phyloP scores from a whole-genome alignment of 495 filamentous ascomycete species.

The Annulohypoxylon nitens region DNA sequence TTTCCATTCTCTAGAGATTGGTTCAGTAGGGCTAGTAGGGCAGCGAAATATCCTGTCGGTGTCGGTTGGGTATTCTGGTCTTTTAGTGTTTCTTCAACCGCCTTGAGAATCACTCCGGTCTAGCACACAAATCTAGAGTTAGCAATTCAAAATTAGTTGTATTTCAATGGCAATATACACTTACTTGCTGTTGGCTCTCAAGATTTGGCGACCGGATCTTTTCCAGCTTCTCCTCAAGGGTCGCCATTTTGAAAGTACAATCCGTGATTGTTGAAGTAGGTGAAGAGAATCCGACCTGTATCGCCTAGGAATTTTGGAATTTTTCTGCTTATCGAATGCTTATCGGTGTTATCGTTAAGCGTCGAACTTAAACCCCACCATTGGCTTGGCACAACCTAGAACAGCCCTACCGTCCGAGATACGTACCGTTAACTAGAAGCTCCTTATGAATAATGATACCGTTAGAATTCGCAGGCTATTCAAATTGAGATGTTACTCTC shows the following conservation, averaged over 20 bases:
- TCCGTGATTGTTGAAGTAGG: slow-evolving; percentile 35
- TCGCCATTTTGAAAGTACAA: slow-evolving; percentile 70
- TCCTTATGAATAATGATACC: background rate
- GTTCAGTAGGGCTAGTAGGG: slow-evolving; percentile 87
- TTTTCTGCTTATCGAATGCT: slow-evolving; percentile 46
- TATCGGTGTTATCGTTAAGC: slow-evolving; percentile 49
- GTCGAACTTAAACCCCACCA: slow-evolving; percentile 43
- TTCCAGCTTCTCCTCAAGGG: slow-evolving; percentile 89
- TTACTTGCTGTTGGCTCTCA: slow-evolving; percentile 92
- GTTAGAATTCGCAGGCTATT: background rate
- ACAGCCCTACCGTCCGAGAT: slow-evolving; percentile 1
- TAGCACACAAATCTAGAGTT: slow-evolving; percentile 53
- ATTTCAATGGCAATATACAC: slow-evolving; percentile 37
- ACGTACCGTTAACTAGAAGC: background rate
- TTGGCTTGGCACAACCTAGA: slow-evolving; percentile 15
- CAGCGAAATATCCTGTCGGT: slow-evolving; percentile 94
- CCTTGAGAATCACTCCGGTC: slow-evolving; percentile 88
- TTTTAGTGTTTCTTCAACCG: slow-evolving; percentile 90
- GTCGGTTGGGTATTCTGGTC: slow-evolving; percentile 85
- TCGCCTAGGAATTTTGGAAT: slow-evolving; percentile 44
- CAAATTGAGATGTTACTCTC: background rate
- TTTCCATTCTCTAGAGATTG: slow-evolving; percentile 75
- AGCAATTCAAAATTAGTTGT: slow-evolving; percentile 7
- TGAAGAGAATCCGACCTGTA: slow-evolving; percentile 22
- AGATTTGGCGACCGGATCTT: slow-evolving; percentile 97